These are phyloP conservation scores for Paracamarosporium sp. DNA, from an alignment of 2,329 filamentous ascomycete genomes.

Conservation along the genomic window DNA sequence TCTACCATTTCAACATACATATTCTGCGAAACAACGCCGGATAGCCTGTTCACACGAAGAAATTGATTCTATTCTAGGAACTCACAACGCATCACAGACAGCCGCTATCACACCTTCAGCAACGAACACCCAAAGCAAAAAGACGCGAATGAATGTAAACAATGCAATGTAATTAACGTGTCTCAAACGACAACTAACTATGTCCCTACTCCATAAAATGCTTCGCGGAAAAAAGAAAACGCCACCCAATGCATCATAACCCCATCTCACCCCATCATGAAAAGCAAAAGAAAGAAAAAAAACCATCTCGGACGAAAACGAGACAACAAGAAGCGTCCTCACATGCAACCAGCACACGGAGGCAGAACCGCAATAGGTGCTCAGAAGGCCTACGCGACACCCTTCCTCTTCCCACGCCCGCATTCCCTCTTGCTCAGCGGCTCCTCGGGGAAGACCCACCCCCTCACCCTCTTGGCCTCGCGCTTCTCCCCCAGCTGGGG, in stretches of 20 bases:
- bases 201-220: not conserved
- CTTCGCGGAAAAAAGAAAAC: not conserved
- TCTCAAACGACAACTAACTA: not conserved
- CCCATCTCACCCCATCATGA: not conserved
- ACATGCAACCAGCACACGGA: not conserved
- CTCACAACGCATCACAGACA: not conserved
- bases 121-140: too few relatives aligned
- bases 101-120: too few relatives aligned
- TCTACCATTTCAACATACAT: too few relatives aligned
- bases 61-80: too few relatives aligned
- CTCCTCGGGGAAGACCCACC: slow-evolving; percentile 80
- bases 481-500: slow-evolving; percentile 76
- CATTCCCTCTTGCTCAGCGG: slow-evolving; percentile 73
- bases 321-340: not conserved
- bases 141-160: not conserved
- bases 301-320: not conserved
- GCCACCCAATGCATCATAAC: not conserved
- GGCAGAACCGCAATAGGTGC: not conserved
- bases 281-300: not conserved
- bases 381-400: slow-evolving; percentile 1
- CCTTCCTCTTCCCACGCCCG: slow-evolving; percentile 40
- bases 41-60: too few relatives aligned
- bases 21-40: too few relatives aligned
- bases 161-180: not conserved
- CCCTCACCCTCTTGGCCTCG: slow-evolving; percentile 74